These are phyloP conservation scores for Austroboletus olivaceoglutinosus DNA, from an alignment of 1,284 basidiomycete species.

Conservation along the genomic window DNA sequence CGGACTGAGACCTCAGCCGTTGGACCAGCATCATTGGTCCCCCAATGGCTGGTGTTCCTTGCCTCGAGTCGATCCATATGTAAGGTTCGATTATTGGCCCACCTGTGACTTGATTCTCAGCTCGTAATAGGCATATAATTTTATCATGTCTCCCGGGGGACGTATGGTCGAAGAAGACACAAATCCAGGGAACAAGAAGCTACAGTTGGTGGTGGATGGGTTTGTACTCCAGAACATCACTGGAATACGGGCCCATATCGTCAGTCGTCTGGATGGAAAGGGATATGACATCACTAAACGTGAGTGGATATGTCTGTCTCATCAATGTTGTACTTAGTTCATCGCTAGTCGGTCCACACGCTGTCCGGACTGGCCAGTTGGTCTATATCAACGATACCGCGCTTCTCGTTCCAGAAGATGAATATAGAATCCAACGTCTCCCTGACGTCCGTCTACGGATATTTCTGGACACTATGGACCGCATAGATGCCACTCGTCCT, in stretches of 20 bases:
- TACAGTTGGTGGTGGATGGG: constrained; percentile 63
- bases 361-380: constrained; percentile 73
- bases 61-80: constrained; percentile 70
- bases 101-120: constrained; percentile 6
- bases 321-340: constrained; percentile 8
- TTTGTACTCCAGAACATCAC: constrained; percentile 74
- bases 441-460: constrained; percentile 58
- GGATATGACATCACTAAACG: constrained; percentile 84
- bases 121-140: constrained; percentile 64
- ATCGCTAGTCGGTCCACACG: constrained; percentile 73
- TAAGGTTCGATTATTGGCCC: constrained; percentile 38
- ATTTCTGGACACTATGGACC: constrained; percentile 50
- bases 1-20: constrained; percentile 46
- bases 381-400: constrained; percentile 79
- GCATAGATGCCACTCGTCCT: constrained; percentile 38
- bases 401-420: constrained; percentile 43
- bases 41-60: constrained; percentile 70
- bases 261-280: constrained; percentile 75
- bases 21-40: constrained; percentile 59
- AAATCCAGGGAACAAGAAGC: constrained; percentile 65
- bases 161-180: constrained; percentile 61
- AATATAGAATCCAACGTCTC: constrained; percentile 32
- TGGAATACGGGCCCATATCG: constrained; percentile 74
- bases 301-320: constrained; percentile 39
- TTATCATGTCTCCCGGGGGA: constrained; percentile 65